These are phyloP conservation scores for Phylloporus sp. DNA, from an alignment of 768 basidiomycete species.

Conservation along the genomic window DNA sequence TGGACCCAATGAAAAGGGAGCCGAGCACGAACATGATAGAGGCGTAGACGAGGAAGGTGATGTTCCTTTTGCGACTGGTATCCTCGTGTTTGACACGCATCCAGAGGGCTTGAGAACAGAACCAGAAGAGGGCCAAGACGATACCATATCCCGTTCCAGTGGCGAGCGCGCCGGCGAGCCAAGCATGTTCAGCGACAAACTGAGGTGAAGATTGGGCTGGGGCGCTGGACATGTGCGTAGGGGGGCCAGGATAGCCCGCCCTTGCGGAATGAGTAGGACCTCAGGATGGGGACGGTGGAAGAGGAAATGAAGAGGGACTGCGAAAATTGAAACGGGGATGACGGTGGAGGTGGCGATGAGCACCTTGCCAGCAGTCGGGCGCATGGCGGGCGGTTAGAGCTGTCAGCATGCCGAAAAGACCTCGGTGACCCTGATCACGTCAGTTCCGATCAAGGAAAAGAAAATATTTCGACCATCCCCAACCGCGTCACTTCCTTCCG, in stretches of 20 bases:
- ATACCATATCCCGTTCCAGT: slow-evolving; percentile 26
- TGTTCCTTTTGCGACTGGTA: slow-evolving; percentile 11
- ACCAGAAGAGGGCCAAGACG: slow-evolving; percentile 21
- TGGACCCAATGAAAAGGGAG: slow-evolving; percentile 25
- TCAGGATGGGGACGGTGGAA: not conserved
- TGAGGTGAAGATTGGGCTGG: slow-evolving; percentile 15
- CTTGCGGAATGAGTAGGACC: not conserved
- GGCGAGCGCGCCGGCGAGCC: slow-evolving; percentile 26
- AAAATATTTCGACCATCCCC: too few relatives aligned
- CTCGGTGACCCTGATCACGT: slow-evolving; percentile 4
- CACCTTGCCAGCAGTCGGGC: not conserved
- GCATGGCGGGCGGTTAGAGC: slow-evolving; percentile 2
- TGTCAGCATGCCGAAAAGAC: not conserved
- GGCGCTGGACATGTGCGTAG: slow-evolving; percentile 15
- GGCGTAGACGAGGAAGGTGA: slow-evolving; percentile 23
- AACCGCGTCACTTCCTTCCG: too few relatives aligned
- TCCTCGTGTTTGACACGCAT: slow-evolving; percentile 13
- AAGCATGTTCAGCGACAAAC: slow-evolving; percentile 24
- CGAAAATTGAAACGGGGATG: not conserved
- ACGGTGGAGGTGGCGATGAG: slow-evolving; percentile 1
- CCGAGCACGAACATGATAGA: slow-evolving; percentile 21
- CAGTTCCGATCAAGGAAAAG: too few relatives aligned
- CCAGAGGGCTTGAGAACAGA: slow-evolving; percentile 21
- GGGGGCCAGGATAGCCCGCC: slow-evolving; percentile 4
- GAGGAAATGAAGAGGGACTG: not conserved